Conservation (phyloP, 2,329 filamentous ascomycete genomes). For the Colletotrichum costaricense region DNA sequence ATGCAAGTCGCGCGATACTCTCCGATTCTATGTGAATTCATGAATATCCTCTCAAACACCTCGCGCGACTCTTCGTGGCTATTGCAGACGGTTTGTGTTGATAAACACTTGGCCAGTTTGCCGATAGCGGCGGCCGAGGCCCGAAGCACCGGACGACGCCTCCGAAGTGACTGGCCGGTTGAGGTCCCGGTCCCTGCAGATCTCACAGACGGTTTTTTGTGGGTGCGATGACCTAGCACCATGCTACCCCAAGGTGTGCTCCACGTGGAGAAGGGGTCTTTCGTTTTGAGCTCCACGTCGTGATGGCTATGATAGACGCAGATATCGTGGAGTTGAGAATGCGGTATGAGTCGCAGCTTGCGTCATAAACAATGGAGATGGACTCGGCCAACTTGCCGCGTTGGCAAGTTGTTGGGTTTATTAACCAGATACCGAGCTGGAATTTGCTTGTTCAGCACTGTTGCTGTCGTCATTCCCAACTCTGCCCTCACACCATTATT, state of each 20-base stretch:
- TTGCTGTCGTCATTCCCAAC: too few species aligned
- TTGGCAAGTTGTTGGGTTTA: neutral
- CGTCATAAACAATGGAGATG: neutral
- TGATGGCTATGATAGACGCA: neutral
- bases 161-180: neutral
- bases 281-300: slow-evolving; percentile 23
- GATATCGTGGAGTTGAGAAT: neutral
- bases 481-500: too few species aligned
- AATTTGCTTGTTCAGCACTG: neutral
- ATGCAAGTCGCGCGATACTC: neutral
- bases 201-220: slow-evolving; percentile 8
- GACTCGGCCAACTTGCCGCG: slow-evolving; percentile 4
- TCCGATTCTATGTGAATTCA: neutral
- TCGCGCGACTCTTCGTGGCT: too few species aligned
- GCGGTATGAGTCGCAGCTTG: neutral
- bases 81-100: neutral
- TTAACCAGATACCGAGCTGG: neutral
- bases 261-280: slow-evolving; percentile 16
- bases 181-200: slow-evolving; percentile 16
- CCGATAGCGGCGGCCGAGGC: slow-evolving; percentile 14
- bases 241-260: slow-evolving; percentile 20
- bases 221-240: neutral
- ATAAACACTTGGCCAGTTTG: neutral
- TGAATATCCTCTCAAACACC: too few species aligned
- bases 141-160: slow-evolving; percentile 14